A percentile compares a stretch with the other conserved stretches of the same genome.
Evolutionary conservation across 306 rosid species (phyloP).

Genomic region (Begonia peltatifolia): DNA sequence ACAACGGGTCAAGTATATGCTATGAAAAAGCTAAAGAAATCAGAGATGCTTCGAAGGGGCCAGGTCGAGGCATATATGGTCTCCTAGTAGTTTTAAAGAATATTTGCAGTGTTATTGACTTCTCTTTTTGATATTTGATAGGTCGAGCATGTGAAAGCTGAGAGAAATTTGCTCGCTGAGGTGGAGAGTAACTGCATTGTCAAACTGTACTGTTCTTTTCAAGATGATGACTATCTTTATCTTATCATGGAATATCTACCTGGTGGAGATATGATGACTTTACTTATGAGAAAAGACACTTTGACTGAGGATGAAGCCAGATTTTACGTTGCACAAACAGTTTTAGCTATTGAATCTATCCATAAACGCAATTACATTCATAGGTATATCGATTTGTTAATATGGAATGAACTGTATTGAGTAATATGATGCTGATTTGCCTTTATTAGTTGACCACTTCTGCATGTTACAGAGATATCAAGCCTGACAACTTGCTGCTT

Average conservation of each 20-base stretch:
- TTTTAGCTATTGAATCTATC: constrained; percentile 80
- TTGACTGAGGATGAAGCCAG: constrained; percentile 76
- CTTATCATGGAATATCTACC: constrained; percentile 93
- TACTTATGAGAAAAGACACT: constrained; percentile 82
- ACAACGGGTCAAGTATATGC: constrained; percentile 67
- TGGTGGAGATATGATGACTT: constrained; percentile 94
- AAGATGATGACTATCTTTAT: constrained; percentile 70
- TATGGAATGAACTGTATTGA: neutral
- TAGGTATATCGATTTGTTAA: constrained; percentile 15
- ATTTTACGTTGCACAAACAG: constrained; percentile 73
- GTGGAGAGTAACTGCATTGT: constrained; percentile 92
- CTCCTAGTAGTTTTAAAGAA: neutral
- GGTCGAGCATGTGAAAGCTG: constrained; percentile 92
- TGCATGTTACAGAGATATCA: constrained; percentile 53
- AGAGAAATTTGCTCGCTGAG: constrained; percentile 88
- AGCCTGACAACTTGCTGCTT: constrained; percentile 81
- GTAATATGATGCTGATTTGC: no score
- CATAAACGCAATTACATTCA: constrained; percentile 82
- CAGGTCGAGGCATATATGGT: constrained; percentile 42
- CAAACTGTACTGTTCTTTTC: constrained; percentile 79
- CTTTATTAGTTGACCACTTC: no score
- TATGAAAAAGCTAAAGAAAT: constrained; percentile 89
- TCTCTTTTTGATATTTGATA: constrained; percentile 7
- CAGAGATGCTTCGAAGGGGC: constrained; percentile 91
- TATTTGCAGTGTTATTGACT: constrained; percentile 1